phyloP scores from a whole-genome alignment of 108 stramenopile species.

The Cylindrotheca fusiformis region DNA sequence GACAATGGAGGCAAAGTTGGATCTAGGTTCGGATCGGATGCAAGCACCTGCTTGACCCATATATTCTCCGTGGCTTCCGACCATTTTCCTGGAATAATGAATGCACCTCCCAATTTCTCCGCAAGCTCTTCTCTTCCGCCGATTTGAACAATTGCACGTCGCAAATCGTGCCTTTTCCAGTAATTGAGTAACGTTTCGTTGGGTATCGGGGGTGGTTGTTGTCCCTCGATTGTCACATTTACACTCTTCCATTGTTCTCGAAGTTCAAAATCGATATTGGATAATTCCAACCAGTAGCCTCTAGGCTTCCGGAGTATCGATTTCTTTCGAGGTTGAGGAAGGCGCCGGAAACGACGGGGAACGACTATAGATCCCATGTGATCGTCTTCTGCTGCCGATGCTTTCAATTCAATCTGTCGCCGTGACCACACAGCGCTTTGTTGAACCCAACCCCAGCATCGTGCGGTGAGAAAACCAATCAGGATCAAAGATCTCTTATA shows the following conservation, averaged over 20 bases:
- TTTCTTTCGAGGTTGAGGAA: constrained; percentile 29
- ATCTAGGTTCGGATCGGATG: constrained; percentile 8
- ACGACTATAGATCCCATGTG: too few relatives aligned
- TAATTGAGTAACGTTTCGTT: constrained; percentile 55
- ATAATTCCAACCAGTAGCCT: constrained; percentile 47
- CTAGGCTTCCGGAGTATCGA: constrained; percentile 38
- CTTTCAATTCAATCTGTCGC: too few relatives aligned
- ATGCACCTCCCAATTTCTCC: constrained; percentile 18
- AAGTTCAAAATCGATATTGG: constrained; percentile 34
- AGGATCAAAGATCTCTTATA: too few relatives aligned
- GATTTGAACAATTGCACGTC: constrained; percentile 43
- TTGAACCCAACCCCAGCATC: too few relatives aligned
- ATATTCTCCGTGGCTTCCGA: constrained; percentile 37
- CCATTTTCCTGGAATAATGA: constrained; percentile 68
- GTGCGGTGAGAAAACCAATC: too few relatives aligned
- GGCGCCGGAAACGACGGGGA: too few relatives aligned
- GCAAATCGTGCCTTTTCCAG: constrained; percentile 64
- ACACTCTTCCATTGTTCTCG: constrained; percentile 4
- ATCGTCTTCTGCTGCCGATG: too few relatives aligned
- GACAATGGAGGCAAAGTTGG: constrained; percentile 10
- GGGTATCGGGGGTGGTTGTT: constrained; percentile 53
- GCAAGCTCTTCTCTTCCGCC: constrained; percentile 38
- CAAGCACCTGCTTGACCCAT: constrained; percentile 32
- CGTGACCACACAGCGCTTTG: too few relatives aligned
- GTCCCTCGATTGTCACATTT: constrained; percentile 7